These are phyloP conservation scores for Gnaphalium uliginosum DNA, from an alignment of 129 eudicot genomes.

Conservation along the genomic window DNA sequence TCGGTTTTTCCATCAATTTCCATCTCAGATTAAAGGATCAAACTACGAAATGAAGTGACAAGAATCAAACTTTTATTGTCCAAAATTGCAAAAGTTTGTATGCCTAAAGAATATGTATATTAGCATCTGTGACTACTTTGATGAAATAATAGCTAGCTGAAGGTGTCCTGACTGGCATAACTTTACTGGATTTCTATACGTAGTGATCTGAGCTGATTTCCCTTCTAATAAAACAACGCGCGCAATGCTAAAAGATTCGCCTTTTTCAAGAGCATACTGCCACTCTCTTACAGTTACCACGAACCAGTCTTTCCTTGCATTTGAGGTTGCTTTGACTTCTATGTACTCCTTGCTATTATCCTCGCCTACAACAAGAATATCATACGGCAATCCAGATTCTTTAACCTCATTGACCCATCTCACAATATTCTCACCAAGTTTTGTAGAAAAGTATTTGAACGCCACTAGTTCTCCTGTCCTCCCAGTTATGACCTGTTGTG, in stretches of 20 bases:
- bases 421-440: constrained; percentile 37
- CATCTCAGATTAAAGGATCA: background rate
- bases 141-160: constrained; percentile 51
- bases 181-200: constrained; percentile 57
- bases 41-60: background rate
- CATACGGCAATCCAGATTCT: constrained; percentile 76
- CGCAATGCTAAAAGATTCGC: constrained; percentile 69
- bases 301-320: constrained; percentile 62
- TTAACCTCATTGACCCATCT: constrained; percentile 66
- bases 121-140: constrained; percentile 26
- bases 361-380: constrained; percentile 44
- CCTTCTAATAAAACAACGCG: constrained; percentile 48
- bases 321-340: constrained; percentile 72
- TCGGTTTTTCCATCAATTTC: too few species aligned
- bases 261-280: constrained; percentile 73
- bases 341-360: constrained; percentile 51
- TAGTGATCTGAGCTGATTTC: constrained; percentile 42
- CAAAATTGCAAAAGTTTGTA: background rate
- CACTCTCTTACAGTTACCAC: constrained; percentile 58
- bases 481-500: constrained; percentile 58
- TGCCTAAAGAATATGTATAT: background rate
- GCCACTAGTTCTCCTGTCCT: constrained; percentile 68
- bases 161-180: constrained; percentile 60
- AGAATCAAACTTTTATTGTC: background rate
- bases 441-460: constrained; percentile 39